Evolutionary conservation across 2,329 filamentous ascomycete genomes (phyloP), one percentile per base, ranked within the genome.

Genomic region (Microcyclospora tardicrescens): DNA sequence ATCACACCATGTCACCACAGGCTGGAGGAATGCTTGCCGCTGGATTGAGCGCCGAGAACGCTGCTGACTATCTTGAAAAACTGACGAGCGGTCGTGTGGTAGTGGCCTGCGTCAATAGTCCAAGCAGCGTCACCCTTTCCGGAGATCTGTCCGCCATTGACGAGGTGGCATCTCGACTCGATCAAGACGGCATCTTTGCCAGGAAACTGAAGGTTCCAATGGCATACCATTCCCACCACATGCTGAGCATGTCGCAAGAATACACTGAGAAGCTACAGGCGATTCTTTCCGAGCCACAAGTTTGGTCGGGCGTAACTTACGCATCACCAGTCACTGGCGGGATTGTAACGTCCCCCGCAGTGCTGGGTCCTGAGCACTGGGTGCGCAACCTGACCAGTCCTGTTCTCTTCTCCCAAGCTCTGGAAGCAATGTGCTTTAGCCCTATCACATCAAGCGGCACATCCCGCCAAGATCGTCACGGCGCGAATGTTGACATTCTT

Each of bases 201-300:
- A 52, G 61, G 1, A 39, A 50, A 6, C 57, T 70, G 1, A 54
- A 59, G 35, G 61, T 67, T 5, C 55, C 61, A 15, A 57, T 49
- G 6, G 64, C 64, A 0, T 68, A 66, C 33, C 64, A 68, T 37
- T 64, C 62, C 0, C 57, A 59, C 32, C 63, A 67, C 29, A 45
- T 50, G 39, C 36, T 16, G 10, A 13, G 28, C 5, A 31, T 43
- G 27, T 40, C 34, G 6, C 16, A 37, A 6, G 19, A 42, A 10
- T 48, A 50, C 27, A 28, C 32, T 12, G 32, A 11, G 2, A 15
- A 36, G 28, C 31, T 48, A 14, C 4, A 10, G 19, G 12, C 3
- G 19, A 36, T 5, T 6, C 36, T 11, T 16, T 11, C 13, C 10
- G 29, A 12, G 16, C 3, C 10, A 13, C 19, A 24, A 5, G 19